These are phyloP conservation scores for Solanum virginianum DNA, from an alignment of 257 asterid species.

Conservation along the genomic window DNA sequence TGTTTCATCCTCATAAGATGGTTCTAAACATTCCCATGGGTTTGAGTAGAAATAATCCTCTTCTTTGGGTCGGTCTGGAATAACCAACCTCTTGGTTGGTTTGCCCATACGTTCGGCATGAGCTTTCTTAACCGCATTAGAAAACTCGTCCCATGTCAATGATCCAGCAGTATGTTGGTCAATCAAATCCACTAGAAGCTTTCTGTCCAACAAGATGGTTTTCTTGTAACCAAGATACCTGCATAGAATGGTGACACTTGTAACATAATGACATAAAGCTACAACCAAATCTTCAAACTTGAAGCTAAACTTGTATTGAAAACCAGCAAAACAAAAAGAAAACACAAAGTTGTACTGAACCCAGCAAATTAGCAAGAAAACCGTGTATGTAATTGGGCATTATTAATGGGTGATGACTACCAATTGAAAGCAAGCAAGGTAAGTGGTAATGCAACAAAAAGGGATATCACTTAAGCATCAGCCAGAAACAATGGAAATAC, in stretches of 20 bases:
- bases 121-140: constrained; percentile 56
- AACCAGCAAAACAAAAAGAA: not conserved
- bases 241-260: constrained; percentile 3
- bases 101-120: constrained; percentile 83
- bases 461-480: not conserved
- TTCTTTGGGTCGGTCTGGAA: constrained; percentile 91
- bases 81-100: constrained; percentile 52
- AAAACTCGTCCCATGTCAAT: constrained; percentile 81
- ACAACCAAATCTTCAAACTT: not conserved
- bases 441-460: not conserved
- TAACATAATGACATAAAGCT: not conserved
- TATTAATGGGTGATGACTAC: not conserved
- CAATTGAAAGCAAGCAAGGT: not conserved
- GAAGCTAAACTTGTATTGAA: not conserved
- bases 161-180: constrained; percentile 55
- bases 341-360: not conserved
- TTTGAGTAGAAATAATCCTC: constrained; percentile 95
- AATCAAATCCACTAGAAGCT: constrained; percentile 50
- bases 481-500: constrained; percentile 17
- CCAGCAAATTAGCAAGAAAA: not conserved
- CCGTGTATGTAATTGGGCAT: not conserved
- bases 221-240: constrained; percentile 88
- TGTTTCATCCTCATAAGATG: constrained; percentile 36
- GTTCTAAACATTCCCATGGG: constrained; percentile 79
- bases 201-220: constrained; percentile 72